Evolutionary conservation across 208 protist species (phyloP), one percentile per base, ranked within the genome.

Genomic region (Acanthamoeba comandoni): DNA sequence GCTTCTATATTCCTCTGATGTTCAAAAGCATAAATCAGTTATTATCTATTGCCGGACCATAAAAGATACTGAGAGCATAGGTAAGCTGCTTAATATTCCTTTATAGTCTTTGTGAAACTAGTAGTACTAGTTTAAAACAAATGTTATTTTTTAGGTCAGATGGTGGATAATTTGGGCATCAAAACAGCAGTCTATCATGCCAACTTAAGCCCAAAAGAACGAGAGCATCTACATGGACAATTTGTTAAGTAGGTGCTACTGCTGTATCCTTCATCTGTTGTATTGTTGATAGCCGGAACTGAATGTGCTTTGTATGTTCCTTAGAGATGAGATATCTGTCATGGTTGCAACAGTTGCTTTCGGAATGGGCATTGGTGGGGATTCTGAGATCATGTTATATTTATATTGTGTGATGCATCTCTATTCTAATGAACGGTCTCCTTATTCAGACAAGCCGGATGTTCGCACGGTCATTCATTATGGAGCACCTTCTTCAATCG

Each of bases 321-420:
- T 82, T 13, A 82, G 19, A n/a, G 71, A 82, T 57, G 22, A 82
- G n/a, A 13, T 29, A 8, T 9, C 53, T 4, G 71, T 58, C 5
- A 52, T 82, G 22, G 71, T 82, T 35, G 93, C 88, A 0, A 96
- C 95, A 7, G 86, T 96, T 29, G 94, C 95, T 0, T 96, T 96
- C 92, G 95, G 95, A 51, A 96, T 96, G 94, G 95, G 95, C 67
- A 93, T 96, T 52, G 86, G 67, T 75, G 62, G 8, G 19, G 22
- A 12, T 12, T 60, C 53, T 12, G 17, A 12, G 17, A 60, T 12
- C 53, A 60, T 17, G 17, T 60, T 60, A 12, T 17, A 26, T 67
- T 15, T 51, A 55, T n/a, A n/a, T 80, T n/a, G 9, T 22, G 15
- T n/a, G 52, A 39, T 80, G 7, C 35, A 29, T 77, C 29, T 43